A percentile compares a stretch with the other conserved stretches of the same genome.
These are phyloP conservation scores for Podaxis sp. DNA, from an alignment of 768 basidiomycete genomes.

Conservation along the genomic window DNA sequence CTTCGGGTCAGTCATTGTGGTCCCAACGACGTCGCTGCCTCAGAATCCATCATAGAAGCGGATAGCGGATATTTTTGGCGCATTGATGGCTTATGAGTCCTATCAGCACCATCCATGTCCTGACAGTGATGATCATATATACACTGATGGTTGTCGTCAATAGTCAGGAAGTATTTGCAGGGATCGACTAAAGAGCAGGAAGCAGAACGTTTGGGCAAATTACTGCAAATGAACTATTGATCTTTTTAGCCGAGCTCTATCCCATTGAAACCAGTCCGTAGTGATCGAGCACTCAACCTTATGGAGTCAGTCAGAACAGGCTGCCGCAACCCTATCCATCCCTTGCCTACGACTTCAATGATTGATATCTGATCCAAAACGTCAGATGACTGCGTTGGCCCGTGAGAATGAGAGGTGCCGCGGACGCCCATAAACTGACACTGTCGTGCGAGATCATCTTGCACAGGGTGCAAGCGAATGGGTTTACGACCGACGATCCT, in stretches of 20 bases:
- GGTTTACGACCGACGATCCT: conserved; percentile 10
- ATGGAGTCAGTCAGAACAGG: neutral
- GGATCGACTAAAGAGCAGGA: neutral
- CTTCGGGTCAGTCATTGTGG: neutral
- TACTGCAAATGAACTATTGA: too few relatives aligned
- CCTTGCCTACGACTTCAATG: neutral
- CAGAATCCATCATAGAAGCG: neutral
- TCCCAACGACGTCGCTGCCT: neutral
- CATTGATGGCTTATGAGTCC: neutral
- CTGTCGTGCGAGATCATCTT: neutral
- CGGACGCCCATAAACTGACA: neutral
- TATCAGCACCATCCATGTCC: neutral
- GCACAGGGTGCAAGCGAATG: neutral
- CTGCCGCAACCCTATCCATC: neutral
- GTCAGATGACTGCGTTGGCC: neutral
- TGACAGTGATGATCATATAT: conserved; percentile 5
- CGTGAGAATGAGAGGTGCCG: neutral
- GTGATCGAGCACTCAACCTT: neutral
- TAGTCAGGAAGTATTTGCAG: too few relatives aligned
- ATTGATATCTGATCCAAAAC: neutral
- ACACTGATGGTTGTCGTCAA: conserved; percentile 7
- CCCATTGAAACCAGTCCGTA: neutral
- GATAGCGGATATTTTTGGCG: neutral
- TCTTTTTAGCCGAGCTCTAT: neutral
- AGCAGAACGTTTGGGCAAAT: neutral